phyloP scores from a whole-genome alignment of 139 green algal genomes.

The Tetradesmus obliquus region DNA sequence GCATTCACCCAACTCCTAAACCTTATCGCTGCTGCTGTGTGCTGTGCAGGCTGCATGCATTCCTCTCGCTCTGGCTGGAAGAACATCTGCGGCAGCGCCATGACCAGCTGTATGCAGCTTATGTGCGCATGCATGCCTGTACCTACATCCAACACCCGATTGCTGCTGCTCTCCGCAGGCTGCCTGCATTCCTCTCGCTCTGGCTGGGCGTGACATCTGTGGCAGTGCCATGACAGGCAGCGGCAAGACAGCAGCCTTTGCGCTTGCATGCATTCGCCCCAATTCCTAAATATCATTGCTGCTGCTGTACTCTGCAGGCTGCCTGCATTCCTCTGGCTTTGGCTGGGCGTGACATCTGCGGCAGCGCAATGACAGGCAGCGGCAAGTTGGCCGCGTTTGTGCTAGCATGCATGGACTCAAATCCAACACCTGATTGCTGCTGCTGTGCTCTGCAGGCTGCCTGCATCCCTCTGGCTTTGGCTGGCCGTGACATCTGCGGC shows the following conservation, averaged over 20 bases:
- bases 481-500: slow-evolving; percentile 92
- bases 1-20: too few relatives aligned
- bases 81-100: too few relatives aligned
- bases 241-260: slow-evolving; percentile 98
- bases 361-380: neutral
- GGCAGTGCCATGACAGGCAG: slow-evolving; percentile 93
- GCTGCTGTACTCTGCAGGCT: neutral
- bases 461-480: slow-evolving; percentile 92
- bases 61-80: slow-evolving; percentile 90
- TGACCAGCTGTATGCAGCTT: neutral
- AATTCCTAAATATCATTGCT: neutral
- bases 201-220: slow-evolving; percentile 88
- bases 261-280: neutral
- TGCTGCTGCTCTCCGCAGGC: neutral
- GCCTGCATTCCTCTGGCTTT: slow-evolving; percentile 80
- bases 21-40: neutral
- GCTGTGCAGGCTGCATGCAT: slow-evolving; percentile 85
- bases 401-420: neutral
- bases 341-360: slow-evolving; percentile 73
- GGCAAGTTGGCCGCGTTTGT: neutral
- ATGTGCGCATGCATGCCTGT: neutral
- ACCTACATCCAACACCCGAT: neutral
- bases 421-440: neutral
- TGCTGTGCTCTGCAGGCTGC: slow-evolving; percentile 71
- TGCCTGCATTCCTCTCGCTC: neutral